Evolutionary conservation across 257 asterid species (phyloP).

Genomic region (Solanum chaucha): DNA sequence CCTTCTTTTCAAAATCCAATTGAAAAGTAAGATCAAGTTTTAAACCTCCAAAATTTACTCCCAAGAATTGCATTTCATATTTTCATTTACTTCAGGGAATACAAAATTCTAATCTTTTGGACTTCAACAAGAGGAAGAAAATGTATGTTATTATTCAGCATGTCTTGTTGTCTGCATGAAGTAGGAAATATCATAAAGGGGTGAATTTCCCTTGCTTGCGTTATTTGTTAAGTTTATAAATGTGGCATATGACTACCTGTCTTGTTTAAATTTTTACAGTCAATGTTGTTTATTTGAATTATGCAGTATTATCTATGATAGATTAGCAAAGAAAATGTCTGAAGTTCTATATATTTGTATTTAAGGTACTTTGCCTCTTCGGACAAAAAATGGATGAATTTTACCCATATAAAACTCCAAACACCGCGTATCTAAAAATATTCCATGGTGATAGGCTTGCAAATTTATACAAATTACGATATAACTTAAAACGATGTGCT

Average conservation of each 20-base stretch:
- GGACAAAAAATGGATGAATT: too few relatives aligned
- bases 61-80: not conserved
- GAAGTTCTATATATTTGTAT: too few relatives aligned
- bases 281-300: constrained; percentile 7
- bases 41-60: not conserved
- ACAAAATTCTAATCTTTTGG: not conserved
- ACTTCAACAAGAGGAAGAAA: constrained; percentile 93
- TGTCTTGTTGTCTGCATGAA: constrained; percentile 35
- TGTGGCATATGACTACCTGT: not conserved
- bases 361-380: too few relatives aligned
- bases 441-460: too few relatives aligned
- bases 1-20: constrained; percentile 56
- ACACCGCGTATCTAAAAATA: too few relatives aligned
- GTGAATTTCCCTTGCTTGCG: not conserved
- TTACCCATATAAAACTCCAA: too few relatives aligned
- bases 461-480: too few relatives aligned
- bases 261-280: not conserved
- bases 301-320: constrained; percentile 82
- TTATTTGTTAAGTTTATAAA: not conserved
- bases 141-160: constrained; percentile 12
- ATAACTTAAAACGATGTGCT: too few relatives aligned
- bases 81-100: constrained; percentile 49
- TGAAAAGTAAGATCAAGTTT: constrained; percentile 35
- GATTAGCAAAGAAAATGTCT: constrained; percentile 37
- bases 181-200: constrained; percentile 25